A percentile compares a stretch with the other conserved stretches of the same genome.
Conservation (phyloP, 768 basidiomycete genomes). For the Leccinellum luteum region DNA sequence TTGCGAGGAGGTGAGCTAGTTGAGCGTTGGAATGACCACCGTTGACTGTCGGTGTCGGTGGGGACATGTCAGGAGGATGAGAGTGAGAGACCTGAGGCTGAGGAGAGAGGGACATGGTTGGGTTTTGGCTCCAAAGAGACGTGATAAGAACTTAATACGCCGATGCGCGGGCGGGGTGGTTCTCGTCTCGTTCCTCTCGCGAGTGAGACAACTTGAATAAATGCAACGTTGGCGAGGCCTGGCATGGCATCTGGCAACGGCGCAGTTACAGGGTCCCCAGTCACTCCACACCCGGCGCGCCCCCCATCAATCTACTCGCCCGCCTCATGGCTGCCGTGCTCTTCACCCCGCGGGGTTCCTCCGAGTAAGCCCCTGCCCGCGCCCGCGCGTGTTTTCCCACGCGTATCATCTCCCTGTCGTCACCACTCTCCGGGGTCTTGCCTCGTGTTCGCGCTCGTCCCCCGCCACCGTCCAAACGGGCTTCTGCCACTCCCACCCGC, state of each 20-base stretch:
- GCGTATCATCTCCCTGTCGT: slow-evolving; percentile 9
- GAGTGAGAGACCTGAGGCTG: slow-evolving; percentile 3
- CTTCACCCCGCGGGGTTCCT: neutral
- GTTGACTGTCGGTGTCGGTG: slow-evolving; percentile 18
- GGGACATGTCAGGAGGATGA: slow-evolving; percentile 1
- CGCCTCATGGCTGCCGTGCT: slow-evolving; percentile 24
- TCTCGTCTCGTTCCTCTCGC: neutral
- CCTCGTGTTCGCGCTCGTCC: slow-evolving; percentile 33
- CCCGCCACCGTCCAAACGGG: neutral
- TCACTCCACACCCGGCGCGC: slow-evolving; percentile 7
- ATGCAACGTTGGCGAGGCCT: slow-evolving; percentile 31
- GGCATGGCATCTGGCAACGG: slow-evolving; percentile 15
- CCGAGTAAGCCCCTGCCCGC: neutral
- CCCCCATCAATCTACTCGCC: neutral
- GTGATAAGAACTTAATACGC: neutral
- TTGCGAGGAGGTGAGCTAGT: slow-evolving; percentile 56
- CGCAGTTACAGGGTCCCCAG: slow-evolving; percentile 20
- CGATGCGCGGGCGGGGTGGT: neutral
- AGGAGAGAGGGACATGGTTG: slow-evolving; percentile 20
- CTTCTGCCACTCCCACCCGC: slow-evolving; percentile 8
- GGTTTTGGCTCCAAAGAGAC: neutral
- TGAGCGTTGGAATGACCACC: slow-evolving; percentile 42
- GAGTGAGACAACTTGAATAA: neutral
- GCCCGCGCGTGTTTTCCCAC: slow-evolving; percentile 18
- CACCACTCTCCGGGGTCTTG: slow-evolving; percentile 19